Percentiles rank a stretch among this genome's conserved stretches.
Evolutionary conservation across 768 basidiomycete genomes (phyloP).

Genomic region (Wakefieldia striispora): DNA sequence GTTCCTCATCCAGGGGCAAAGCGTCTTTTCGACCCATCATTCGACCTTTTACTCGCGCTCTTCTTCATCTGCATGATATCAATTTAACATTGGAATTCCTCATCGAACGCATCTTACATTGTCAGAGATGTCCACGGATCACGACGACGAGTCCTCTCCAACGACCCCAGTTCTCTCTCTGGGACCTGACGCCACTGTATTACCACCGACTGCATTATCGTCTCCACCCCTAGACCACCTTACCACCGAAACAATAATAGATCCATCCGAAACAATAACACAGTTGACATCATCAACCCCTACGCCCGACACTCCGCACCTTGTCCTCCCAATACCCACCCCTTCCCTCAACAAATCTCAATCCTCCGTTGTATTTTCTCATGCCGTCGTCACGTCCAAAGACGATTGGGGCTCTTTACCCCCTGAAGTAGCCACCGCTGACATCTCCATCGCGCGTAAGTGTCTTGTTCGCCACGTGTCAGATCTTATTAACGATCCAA

Average conservation of each 20-base stretch:
- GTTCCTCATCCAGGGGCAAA: conserved; percentile 3
- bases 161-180: conserved; percentile 11
- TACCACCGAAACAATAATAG: conserved; percentile 20
- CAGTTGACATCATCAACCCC: conserved; percentile 12
- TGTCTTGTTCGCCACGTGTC: conserved; percentile 10
- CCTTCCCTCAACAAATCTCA: conserved; percentile 38
- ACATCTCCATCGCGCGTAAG: conserved; percentile 60
- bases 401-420: conserved; percentile 43
- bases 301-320: conserved; percentile 27
- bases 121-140: conserved; percentile 27
- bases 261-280: conserved; percentile 17
- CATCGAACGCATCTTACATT: conserved; percentile 9
- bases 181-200: conserved; percentile 24
- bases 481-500: conserved; percentile 6
- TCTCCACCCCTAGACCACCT: conserved; percentile 21
- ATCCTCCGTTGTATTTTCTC: conserved; percentile 45
- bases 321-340: conserved; percentile 44
- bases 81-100: conserved; percentile 9
- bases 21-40: conserved; percentile 9
- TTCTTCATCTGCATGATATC: conserved; percentile 19
- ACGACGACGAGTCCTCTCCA: conserved; percentile 23
- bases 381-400: conserved; percentile 34
- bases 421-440: conserved; percentile 52
- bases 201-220: conserved; percentile 19
- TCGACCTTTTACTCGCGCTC: background rate